A percentile compares a stretch with the other conserved stretches of the same genome.
Conservation (phyloP, 495 filamentous ascomycete species). For the Cryomyces antarcticus region DNA sequence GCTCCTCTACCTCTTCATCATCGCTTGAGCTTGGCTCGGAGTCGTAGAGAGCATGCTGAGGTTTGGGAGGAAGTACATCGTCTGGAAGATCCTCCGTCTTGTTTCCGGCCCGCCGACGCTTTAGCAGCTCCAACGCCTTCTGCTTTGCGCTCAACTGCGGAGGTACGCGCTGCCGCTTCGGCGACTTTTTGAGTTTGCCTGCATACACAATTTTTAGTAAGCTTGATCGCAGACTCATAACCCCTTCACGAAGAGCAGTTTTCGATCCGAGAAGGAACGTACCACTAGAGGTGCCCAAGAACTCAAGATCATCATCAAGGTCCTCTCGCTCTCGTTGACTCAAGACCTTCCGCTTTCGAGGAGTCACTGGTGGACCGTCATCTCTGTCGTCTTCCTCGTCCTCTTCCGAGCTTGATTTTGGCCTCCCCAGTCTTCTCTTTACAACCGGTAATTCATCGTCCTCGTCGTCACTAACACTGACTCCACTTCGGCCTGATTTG, state of each 20-base stretch:
- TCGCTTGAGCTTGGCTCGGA: slow-evolving; percentile 5
- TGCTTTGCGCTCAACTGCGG: slow-evolving; percentile 6
- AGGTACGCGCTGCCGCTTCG: background rate
- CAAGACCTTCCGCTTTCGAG: background rate
- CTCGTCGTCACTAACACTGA: slow-evolving; percentile 3
- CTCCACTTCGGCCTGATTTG: background rate
- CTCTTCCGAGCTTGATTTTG: background rate
- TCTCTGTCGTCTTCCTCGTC: slow-evolving; percentile 11
- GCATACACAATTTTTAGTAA: background rate
- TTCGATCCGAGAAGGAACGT: too few relatives aligned
- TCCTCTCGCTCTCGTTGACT: slow-evolving; percentile 14
- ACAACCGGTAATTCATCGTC: slow-evolving; percentile 4
- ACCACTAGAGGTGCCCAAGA: slow-evolving; percentile 8
- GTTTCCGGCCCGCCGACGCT: slow-evolving; percentile 10
- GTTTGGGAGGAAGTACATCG: background rate
- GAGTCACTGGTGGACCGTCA: slow-evolving; percentile 4
- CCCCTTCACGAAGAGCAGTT: too few relatives aligned
- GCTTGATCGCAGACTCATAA: too few relatives aligned
- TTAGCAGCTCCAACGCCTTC: slow-evolving; percentile 15
- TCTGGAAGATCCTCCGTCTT: background rate
- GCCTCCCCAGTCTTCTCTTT: background rate
- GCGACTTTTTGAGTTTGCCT: background rate
- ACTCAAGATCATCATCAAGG: slow-evolving; percentile 18
- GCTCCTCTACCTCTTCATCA: slow-evolving; percentile 3
- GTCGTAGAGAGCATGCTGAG: background rate